These are phyloP conservation scores for Pythium monospermum DNA, from an alignment of 352 stramenopile species.

Conservation along the genomic window DNA sequence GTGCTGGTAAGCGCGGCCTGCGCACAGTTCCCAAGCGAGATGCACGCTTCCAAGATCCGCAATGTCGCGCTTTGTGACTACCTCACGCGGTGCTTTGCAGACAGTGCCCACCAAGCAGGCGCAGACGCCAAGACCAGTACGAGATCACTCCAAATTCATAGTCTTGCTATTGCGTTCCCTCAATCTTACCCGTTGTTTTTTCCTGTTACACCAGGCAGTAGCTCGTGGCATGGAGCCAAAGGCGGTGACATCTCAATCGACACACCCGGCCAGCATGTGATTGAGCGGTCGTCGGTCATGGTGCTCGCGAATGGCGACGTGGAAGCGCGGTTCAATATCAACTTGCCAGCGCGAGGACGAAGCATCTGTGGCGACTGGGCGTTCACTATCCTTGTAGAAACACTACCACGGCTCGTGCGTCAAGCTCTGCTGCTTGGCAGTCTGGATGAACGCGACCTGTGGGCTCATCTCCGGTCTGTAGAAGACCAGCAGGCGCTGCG, in stretches of 20 bases:
- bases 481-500: slow-evolving; percentile 93
- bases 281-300: slow-evolving; percentile 89
- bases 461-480: slow-evolving; percentile 85
- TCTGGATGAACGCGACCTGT: slow-evolving; percentile 63
- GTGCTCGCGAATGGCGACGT: slow-evolving; percentile 78
- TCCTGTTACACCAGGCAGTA: slow-evolving; percentile 25
- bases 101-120: slow-evolving; percentile 41
- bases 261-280: slow-evolving; percentile 89
- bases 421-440: slow-evolving; percentile 71
- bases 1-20: slow-evolving; percentile 69
- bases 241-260: slow-evolving; percentile 95
- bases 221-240: slow-evolving; percentile 85
- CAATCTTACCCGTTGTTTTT: neutral
- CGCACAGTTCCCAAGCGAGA: slow-evolving; percentile 79
- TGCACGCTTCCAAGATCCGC: slow-evolving; percentile 69
- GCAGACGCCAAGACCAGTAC: slow-evolving; percentile 56
- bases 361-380: slow-evolving; percentile 93
- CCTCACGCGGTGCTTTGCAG: slow-evolving; percentile 82
- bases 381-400: slow-evolving; percentile 88
- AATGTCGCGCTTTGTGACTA: slow-evolving; percentile 89
- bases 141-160: slow-evolving; percentile 6
- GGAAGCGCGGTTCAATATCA: slow-evolving; percentile 93
- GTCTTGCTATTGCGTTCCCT: slow-evolving; percentile 2
- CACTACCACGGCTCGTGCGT: slow-evolving; percentile 83
- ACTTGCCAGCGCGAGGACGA: slow-evolving; percentile 90